These are phyloP conservation scores for Xylariaceae sp. DNA, from an alignment of 2,329 filamentous ascomycete species.

Conservation along the genomic window DNA sequence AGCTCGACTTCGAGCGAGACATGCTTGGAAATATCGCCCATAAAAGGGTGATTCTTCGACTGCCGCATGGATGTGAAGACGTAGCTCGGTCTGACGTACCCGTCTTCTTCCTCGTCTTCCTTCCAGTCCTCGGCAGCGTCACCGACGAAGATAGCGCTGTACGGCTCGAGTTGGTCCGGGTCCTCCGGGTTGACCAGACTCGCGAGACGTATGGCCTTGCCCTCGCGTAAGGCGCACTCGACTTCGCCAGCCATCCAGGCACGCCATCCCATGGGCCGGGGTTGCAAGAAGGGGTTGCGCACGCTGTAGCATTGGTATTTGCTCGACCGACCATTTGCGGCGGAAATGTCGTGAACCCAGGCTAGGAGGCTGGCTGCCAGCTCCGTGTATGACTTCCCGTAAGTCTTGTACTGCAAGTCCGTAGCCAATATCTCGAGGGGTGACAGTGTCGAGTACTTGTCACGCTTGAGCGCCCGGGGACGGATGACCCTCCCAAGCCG, in stretches of 20 bases:
- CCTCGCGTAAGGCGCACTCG: slow-evolving; percentile 24
- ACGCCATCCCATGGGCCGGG: slow-evolving; percentile 21
- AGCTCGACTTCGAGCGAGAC: slow-evolving; percentile 29
- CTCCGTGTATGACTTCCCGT: slow-evolving; percentile 20
- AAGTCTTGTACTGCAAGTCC: slow-evolving; percentile 22
- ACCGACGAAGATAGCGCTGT: slow-evolving; percentile 26
- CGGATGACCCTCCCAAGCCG: slow-evolving; percentile 26
- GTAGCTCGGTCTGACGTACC: slow-evolving; percentile 16
- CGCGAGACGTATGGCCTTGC: slow-evolving; percentile 26
- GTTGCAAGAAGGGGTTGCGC: slow-evolving; percentile 5
- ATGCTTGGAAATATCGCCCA: slow-evolving; percentile 22
- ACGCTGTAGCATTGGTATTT: slow-evolving; percentile 11
- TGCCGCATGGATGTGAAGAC: slow-evolving; percentile 24
- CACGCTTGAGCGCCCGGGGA: slow-evolving; percentile 19
- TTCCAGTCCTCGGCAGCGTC: slow-evolving; percentile 19
- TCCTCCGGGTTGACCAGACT: slow-evolving; percentile 20
- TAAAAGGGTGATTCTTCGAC: slow-evolving; percentile 2
- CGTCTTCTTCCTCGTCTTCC: slow-evolving; percentile 9
- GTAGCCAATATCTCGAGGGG: slow-evolving; percentile 24
- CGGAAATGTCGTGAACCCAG: slow-evolving; percentile 11
- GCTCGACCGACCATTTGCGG: not conserved
- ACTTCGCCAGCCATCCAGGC: slow-evolving; percentile 27
- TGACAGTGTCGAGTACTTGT: slow-evolving; percentile 22
- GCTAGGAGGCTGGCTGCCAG: slow-evolving; percentile 21
- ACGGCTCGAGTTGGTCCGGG: slow-evolving; percentile 7